phyloP scores from a whole-genome alignment of 306 rosid genomes.

The Adenanthera pavonina region DNA sequence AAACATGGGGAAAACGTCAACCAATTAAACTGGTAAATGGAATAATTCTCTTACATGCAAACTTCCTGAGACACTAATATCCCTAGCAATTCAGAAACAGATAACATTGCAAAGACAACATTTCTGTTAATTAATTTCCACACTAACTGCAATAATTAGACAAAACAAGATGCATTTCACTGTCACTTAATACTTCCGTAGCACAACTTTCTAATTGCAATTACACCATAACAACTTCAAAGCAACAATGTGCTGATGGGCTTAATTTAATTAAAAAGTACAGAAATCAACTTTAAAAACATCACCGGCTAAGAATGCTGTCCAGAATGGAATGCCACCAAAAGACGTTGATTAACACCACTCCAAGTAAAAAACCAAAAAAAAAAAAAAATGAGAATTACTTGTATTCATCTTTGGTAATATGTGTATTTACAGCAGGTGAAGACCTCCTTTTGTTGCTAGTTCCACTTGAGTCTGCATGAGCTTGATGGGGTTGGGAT shows the following conservation, averaged over 20 bases:
- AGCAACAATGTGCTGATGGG: conserved; percentile 21
- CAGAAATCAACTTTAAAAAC: conserved; percentile 11
- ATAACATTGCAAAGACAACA: conserved; percentile 3
- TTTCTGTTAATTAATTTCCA: conserved; percentile 1
- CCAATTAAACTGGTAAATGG: conserved; percentile 27
- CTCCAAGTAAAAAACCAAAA: conserved; percentile 28
- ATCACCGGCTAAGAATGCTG: background rate
- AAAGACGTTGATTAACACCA: background rate
- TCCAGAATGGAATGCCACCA: conserved; percentile 13
- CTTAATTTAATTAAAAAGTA: conserved; percentile 6
- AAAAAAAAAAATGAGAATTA: conserved; percentile 9
- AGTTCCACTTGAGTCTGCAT: conserved; percentile 56
- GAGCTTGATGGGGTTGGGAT: conserved; percentile 75
- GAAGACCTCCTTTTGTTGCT: conserved; percentile 74
- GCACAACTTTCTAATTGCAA: conserved; percentile 20
- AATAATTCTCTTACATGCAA: conserved; percentile 25
- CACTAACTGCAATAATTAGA: conserved; percentile 9
- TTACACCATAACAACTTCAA: background rate
- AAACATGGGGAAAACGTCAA: conserved; percentile 36
- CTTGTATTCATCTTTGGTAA: conserved; percentile 80
- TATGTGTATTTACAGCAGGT: conserved; percentile 64
- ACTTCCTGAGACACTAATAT: conserved; percentile 11
- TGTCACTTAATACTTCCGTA: conserved; percentile 9
- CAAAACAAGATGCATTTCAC: background rate
- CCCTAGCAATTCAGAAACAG: background rate